Evolutionary conservation across 805 yeast genomes (phyloP).

Genomic region (Kluyveromyces aestuarii): DNA sequence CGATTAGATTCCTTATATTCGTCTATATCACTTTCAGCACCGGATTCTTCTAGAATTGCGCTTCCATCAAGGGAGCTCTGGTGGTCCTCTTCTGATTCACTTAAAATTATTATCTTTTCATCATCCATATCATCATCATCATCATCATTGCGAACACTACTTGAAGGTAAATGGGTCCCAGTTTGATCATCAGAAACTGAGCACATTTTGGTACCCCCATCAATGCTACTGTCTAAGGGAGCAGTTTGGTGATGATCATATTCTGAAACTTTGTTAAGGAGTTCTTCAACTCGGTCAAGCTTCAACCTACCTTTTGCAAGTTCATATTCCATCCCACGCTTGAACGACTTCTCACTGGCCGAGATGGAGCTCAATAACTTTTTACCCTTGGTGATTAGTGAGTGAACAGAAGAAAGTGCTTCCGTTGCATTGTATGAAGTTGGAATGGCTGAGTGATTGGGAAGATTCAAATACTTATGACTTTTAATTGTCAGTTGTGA

Average conservation of each 20-base stretch:
- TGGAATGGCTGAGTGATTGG: background rate
- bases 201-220: too few species aligned
- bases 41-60: background rate
- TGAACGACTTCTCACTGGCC: constrained; percentile 9
- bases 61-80: background rate
- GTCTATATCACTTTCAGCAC: background rate
- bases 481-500: background rate
- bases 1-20: background rate
- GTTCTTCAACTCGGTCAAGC: background rate
- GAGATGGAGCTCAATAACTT: constrained; percentile 10
- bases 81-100: background rate
- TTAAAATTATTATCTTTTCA: background rate
- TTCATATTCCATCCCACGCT: constrained; percentile 8
- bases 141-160: background rate
- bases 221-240: background rate
- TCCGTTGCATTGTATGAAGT: background rate
- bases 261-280: constrained; percentile 4
- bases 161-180: background rate
- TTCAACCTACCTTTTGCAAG: background rate
- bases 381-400: constrained; percentile 18
- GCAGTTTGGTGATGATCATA: background rate
- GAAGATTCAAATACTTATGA: background rate
- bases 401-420: constrained; percentile 15
- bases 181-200: background rate
- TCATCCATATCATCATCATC: constrained; percentile 2